Conservation (phyloP, 139 green algal species). For the Chlorella sp. region DNA sequence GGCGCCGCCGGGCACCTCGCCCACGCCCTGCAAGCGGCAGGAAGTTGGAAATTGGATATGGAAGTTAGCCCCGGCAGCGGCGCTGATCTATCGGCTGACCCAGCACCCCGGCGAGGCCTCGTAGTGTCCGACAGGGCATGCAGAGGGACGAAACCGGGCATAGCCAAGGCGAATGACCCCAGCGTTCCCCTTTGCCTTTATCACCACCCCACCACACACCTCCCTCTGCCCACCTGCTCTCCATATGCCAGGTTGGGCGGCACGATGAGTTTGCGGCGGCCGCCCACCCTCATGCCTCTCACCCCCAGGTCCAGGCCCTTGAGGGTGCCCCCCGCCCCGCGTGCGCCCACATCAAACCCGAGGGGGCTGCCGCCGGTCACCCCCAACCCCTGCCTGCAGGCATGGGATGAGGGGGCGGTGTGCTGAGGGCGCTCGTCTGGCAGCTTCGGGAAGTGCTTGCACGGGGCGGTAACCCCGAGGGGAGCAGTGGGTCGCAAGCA, state of each 20-base stretch:
- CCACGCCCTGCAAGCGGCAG: slow-evolving; percentile 49
- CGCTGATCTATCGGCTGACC: no score
- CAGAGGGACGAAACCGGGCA: no score
- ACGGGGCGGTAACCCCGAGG: no score
- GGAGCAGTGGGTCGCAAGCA: no score
- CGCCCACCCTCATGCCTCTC: slow-evolving; percentile 86
- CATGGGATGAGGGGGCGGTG: background rate
- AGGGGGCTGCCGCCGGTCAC: slow-evolving; percentile 84
- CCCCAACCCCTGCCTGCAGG: slow-evolving; percentile 76
- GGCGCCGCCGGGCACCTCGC: slow-evolving; percentile 82
- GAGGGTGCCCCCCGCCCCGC: slow-evolving; percentile 59
- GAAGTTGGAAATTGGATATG: no score
- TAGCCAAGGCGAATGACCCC: no score
- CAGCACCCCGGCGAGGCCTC: no score
- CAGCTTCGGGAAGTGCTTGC: no score
- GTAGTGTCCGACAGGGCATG: no score
- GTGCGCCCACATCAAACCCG: slow-evolving; percentile 89
- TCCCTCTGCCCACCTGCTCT: slow-evolving; percentile 17
- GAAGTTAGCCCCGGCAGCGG: no score
- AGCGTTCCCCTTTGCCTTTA: no score
- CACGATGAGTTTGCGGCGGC: slow-evolving; percentile 77
- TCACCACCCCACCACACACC: background rate
- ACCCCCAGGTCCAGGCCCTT: slow-evolving; percentile 84
- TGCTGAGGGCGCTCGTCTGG: no score
- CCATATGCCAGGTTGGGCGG: slow-evolving; percentile 85